A percentile compares a stretch with the other conserved stretches of the same genome.
These are phyloP conservation scores for Aspergillus bertholletiae DNA, from an alignment of 495 filamentous ascomycete genomes.

Conservation along the genomic window DNA sequence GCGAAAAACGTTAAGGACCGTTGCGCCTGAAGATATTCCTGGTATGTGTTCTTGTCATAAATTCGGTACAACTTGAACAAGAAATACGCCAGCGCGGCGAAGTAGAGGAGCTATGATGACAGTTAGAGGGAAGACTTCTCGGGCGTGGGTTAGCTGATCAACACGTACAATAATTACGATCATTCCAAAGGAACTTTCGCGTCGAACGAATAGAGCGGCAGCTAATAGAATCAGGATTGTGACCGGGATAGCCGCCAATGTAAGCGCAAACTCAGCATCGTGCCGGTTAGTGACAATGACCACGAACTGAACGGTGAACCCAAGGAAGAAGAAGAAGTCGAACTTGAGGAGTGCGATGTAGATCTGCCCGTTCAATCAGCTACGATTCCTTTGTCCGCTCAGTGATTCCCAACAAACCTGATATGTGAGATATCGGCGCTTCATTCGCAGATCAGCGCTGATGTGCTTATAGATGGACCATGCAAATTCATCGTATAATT, in stretches of 20 bases:
- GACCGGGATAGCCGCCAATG: slow-evolving; percentile 82
- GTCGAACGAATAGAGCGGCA: slow-evolving; percentile 79
- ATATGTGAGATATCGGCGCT: slow-evolving; percentile 91
- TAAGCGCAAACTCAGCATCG: slow-evolving; percentile 77
- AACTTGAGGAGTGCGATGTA: slow-evolving; percentile 98
- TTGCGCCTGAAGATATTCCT: slow-evolving; percentile 67
- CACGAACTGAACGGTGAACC: slow-evolving; percentile 95
- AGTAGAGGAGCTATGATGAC: slow-evolving; percentile 63
- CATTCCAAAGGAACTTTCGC: slow-evolving; percentile 79
- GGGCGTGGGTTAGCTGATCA: background rate
- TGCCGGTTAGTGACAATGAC: slow-evolving; percentile 74
- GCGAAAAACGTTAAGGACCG: slow-evolving; percentile 88
- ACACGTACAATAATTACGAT: slow-evolving; percentile 62
- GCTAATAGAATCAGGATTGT: slow-evolving; percentile 83
- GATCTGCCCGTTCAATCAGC: slow-evolving; percentile 59
- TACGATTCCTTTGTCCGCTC: background rate
- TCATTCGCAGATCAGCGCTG: slow-evolving; percentile 94
- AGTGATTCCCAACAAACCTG: slow-evolving; percentile 56
- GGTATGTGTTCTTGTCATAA: slow-evolving; percentile 58
- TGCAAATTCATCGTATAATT: slow-evolving; percentile 96
- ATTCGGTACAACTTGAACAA: slow-evolving; percentile 97
- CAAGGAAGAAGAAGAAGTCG: slow-evolving; percentile 99
- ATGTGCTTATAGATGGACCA: slow-evolving; percentile 99
- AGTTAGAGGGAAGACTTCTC: slow-evolving; percentile 14
- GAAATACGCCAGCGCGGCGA: slow-evolving; percentile 91